Percentiles rank a stretch among this genome's conserved stretches.
These are phyloP conservation scores for Mortierella sp. DNA, from an alignment of 371 early-diverging fungal species.

Conservation along the genomic window DNA sequence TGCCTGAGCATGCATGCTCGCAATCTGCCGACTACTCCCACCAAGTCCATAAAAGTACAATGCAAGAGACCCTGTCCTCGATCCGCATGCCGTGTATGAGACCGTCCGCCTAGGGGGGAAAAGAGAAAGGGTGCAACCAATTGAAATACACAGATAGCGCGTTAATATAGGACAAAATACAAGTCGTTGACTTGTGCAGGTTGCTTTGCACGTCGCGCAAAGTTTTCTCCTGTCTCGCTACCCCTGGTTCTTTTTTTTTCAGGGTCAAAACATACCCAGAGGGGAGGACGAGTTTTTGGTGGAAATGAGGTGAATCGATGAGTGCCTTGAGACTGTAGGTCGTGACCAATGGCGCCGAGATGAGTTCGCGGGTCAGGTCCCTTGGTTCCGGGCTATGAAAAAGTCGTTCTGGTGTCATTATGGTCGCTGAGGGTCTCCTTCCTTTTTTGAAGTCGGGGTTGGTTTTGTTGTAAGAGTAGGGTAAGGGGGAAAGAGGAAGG, in stretches of 20 bases:
- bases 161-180: not conserved
- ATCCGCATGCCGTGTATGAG: slow-evolving; percentile 45
- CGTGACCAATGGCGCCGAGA: slow-evolving; percentile 48
- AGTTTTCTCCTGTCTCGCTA: not conserved
- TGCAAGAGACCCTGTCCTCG: slow-evolving; percentile 36
- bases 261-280: slow-evolving; percentile 26
- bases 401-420: slow-evolving; percentile 9
- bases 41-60: slow-evolving; percentile 52
- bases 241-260: not conserved
- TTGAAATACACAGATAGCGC: not conserved
- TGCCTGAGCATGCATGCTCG: slow-evolving; percentile 48
- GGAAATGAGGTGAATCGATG: slow-evolving; percentile 48
- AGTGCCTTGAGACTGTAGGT: slow-evolving; percentile 35
- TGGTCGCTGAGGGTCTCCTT: not conserved
- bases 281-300: slow-evolving; percentile 33
- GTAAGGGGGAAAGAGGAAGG: not conserved
- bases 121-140: not conserved
- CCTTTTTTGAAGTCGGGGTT: not conserved
- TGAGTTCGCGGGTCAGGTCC: slow-evolving; percentile 31
- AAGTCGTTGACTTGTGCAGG: not conserved
- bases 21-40: slow-evolving; percentile 48
- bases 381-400: slow-evolving; percentile 26
- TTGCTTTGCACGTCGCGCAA: not conserved
- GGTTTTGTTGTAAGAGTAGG: not conserved
- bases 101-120: slow-evolving; percentile 25